Evolutionary conservation across 2,329 filamentous ascomycete species (phyloP).

Genomic region (Bipolaris victoriae): DNA sequence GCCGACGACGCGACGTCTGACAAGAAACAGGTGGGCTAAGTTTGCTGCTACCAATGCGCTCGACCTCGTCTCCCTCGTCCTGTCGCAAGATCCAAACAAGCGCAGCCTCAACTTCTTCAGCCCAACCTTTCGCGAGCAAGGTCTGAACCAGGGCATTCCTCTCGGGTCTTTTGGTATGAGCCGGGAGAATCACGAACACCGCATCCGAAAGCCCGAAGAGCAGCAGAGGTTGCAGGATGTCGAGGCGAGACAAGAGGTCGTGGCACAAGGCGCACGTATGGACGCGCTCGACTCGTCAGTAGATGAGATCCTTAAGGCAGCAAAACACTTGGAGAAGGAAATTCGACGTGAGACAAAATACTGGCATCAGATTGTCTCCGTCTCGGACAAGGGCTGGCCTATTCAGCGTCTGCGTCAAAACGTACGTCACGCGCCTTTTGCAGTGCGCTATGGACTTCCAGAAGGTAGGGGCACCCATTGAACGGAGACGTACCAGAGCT

Average conservation of each 20-base stretch:
- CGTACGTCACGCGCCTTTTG: slow-evolving; percentile 74
- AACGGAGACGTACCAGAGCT: background rate
- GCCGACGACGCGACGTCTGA: slow-evolving; percentile 44
- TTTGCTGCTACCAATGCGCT: slow-evolving; percentile 42
- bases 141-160: slow-evolving; percentile 45
- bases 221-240: slow-evolving; percentile 41
- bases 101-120: slow-evolving; percentile 37
- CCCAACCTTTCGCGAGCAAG: slow-evolving; percentile 32
- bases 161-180: slow-evolving; percentile 40
- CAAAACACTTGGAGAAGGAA: slow-evolving; percentile 74
- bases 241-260: slow-evolving; percentile 51
- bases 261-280: slow-evolving; percentile 74
- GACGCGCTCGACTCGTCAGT: slow-evolving; percentile 77
- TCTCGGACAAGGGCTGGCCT: slow-evolving; percentile 86
- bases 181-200: slow-evolving; percentile 29
- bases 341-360: slow-evolving; percentile 82
- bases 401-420: slow-evolving; percentile 55
- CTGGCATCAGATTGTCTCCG: slow-evolving; percentile 83
- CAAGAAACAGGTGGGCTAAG: slow-evolving; percentile 33
- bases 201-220: slow-evolving; percentile 29
- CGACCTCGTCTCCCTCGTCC: slow-evolving; percentile 41
- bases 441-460: slow-evolving; percentile 86
- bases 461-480: slow-evolving; percentile 61
- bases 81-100: slow-evolving; percentile 40
- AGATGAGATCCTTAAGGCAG: slow-evolving; percentile 74